Conservation (phyloP, 2,329 filamentous ascomycete species). For the Cylindrodendrum hubeiense region DNA sequence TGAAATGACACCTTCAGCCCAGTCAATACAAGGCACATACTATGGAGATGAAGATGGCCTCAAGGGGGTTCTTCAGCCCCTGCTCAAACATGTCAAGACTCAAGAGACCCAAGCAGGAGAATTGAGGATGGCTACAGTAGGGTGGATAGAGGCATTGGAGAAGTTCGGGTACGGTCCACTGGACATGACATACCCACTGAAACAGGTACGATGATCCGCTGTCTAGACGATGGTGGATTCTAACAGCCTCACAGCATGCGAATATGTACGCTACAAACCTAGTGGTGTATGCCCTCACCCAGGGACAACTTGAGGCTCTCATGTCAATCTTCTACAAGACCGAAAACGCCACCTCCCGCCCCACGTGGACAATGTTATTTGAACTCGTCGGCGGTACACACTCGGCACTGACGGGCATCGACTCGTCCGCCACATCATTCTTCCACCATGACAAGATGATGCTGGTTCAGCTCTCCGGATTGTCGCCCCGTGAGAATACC, state of each 20-base stretch:
- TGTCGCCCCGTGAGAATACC: constrained; percentile 44
- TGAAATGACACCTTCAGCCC: constrained; percentile 24
- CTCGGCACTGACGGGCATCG: constrained; percentile 49
- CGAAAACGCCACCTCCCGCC: background rate
- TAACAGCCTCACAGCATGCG: constrained; percentile 36
- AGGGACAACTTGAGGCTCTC: constrained; percentile 38
- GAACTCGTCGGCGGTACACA: constrained; percentile 49
- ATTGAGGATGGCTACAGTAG: constrained; percentile 23
- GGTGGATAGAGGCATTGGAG: constrained; percentile 43
- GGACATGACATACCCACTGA: constrained; percentile 38
- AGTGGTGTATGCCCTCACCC: constrained; percentile 38
- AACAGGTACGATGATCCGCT: constrained; percentile 22
- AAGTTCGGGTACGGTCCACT: constrained; percentile 33
- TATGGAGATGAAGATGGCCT: constrained; percentile 36
- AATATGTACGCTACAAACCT: constrained; percentile 48
- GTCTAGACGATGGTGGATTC: background rate
- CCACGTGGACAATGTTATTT: constrained; percentile 38
- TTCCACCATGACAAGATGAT: constrained; percentile 59
- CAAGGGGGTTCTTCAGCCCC: constrained; percentile 22
- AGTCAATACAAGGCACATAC: constrained; percentile 45
- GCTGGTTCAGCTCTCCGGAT: constrained; percentile 63
- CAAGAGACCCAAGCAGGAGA: background rate
- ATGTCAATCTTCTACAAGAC: constrained; percentile 27
- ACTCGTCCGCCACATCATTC: constrained; percentile 48
- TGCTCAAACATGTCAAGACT: constrained; percentile 30